A percentile compares a stretch with the other conserved stretches of the same genome.
These are phyloP conservation scores for Spergularia azorica DNA, from an alignment of 179 eudicot genomes.

Conservation along the genomic window DNA sequence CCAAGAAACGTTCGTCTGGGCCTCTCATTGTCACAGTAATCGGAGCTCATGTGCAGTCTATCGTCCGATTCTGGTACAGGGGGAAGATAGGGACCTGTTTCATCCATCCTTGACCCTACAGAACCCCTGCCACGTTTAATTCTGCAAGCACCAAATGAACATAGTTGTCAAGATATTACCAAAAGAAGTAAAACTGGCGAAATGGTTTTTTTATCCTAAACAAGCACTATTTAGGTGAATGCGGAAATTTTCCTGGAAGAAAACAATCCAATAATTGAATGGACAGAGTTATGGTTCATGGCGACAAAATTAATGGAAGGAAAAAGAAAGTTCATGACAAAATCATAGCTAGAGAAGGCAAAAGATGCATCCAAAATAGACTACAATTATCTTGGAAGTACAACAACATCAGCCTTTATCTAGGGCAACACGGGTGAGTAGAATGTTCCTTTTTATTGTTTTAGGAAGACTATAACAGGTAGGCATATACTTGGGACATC, in stretches of 20 bases:
- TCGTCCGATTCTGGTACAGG: slow-evolving; percentile 33
- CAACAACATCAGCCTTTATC: no score
- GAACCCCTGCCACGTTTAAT: slow-evolving; percentile 89
- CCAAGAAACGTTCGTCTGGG: slow-evolving; percentile 42
- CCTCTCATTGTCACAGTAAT: slow-evolving; percentile 26
- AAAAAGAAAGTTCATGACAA: no score
- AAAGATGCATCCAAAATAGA: no score
- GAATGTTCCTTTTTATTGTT: no score
- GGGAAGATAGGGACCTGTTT: slow-evolving; percentile 85
- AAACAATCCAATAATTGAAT: neutral
- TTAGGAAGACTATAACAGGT: no score
- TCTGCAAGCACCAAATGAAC: slow-evolving; percentile 43
- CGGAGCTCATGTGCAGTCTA: slow-evolving; percentile 20
- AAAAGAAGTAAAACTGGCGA: neutral
- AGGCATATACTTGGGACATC: no score
- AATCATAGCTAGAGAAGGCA: no score
- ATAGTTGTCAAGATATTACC: neutral
- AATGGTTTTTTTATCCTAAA: neutral
- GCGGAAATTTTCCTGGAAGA: neutral
- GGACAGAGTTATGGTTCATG: neutral
- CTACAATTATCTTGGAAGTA: no score
- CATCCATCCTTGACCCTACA: slow-evolving; percentile 95
- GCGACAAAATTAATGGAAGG: neutral
- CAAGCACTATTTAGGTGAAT: neutral
- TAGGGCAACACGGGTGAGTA: no score